Evolutionary conservation across 768 basidiomycete species (phyloP).

Genomic region (Pleurotus ostreatus): DNA sequence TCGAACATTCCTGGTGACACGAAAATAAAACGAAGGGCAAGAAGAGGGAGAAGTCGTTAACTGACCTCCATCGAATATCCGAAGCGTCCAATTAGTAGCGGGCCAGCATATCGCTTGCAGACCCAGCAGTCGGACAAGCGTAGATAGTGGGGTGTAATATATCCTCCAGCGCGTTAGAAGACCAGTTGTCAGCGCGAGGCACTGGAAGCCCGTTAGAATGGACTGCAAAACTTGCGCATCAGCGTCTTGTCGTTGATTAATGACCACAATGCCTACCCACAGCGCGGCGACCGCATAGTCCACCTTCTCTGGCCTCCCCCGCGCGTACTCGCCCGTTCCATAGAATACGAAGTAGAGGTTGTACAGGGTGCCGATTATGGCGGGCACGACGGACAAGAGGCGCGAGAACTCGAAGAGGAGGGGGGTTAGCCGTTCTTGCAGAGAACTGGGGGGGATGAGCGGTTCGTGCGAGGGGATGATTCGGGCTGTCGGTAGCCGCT

Average conservation of each 20-base stretch:
- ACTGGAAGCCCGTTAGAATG: constrained; percentile 84
- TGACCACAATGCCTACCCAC: constrained; percentile 50
- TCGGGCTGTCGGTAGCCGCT: constrained; percentile 67
- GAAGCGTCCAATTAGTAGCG: constrained; percentile 81
- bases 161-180: constrained; percentile 86
- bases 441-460: constrained; percentile 43
- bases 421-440: constrained; percentile 45
- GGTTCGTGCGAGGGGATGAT: constrained; percentile 47
- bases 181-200: constrained; percentile 82
- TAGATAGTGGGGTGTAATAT: constrained; percentile 85
- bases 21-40: neutral
- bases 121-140: constrained; percentile 87
- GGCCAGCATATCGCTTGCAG: constrained; percentile 98
- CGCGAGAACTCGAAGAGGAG: constrained; percentile 70
- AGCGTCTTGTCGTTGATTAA: neutral
- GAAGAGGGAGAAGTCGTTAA: neutral
- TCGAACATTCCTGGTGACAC: constrained; percentile 2
- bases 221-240: constrained; percentile 38
- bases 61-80: constrained; percentile 46
- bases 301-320: constrained; percentile 44
- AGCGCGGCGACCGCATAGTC: constrained; percentile 67
- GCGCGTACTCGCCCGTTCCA: neutral
- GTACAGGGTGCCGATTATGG: constrained; percentile 59
- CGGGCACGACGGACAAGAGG: constrained; percentile 69
- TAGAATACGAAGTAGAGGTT: constrained; percentile 52